These are phyloP conservation scores for Hanseniaspora guilliermondii DNA, from an alignment of 805 yeast genomes.

Conservation along the genomic window DNA sequence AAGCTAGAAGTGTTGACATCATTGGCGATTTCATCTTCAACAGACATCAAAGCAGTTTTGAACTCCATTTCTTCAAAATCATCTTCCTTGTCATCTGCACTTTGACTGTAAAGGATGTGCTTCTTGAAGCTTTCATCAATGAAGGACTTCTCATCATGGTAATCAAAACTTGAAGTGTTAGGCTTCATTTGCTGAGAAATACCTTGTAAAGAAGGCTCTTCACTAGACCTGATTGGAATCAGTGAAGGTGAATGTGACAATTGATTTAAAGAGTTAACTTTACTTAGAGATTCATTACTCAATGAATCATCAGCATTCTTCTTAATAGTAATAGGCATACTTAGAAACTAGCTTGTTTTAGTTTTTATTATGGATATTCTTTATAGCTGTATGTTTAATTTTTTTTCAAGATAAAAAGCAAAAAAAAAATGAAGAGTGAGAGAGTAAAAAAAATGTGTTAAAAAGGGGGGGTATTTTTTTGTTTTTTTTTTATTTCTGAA, in stretches of 20 bases:
- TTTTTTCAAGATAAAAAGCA: background rate
- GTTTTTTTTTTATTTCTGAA: too few relatives aligned
- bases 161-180: constrained; percentile 23
- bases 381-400: background rate
- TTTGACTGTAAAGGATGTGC: constrained; percentile 21
- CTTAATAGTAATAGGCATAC: constrained; percentile 8
- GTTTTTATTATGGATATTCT: background rate
- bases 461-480: too few relatives aligned
- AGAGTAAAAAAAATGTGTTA: too few relatives aligned
- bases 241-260: background rate
- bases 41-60: constrained; percentile 11
- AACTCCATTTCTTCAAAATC: background rate
- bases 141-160: constrained; percentile 25
- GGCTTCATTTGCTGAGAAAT: constrained; percentile 10
- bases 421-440: too few relatives aligned
- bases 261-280: background rate
- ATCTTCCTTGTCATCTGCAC: background rate
- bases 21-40: constrained; percentile 9
- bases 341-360: background rate
- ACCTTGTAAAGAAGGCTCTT: constrained; percentile 3
- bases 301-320: background rate
- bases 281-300: constrained; percentile 10
- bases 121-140: constrained; percentile 25
- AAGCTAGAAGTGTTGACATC: background rate
- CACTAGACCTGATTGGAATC: background rate